Base-by-base conservation (phyloP, 2,329 filamentous ascomycete species). In the Periconia sp. region DNA sequence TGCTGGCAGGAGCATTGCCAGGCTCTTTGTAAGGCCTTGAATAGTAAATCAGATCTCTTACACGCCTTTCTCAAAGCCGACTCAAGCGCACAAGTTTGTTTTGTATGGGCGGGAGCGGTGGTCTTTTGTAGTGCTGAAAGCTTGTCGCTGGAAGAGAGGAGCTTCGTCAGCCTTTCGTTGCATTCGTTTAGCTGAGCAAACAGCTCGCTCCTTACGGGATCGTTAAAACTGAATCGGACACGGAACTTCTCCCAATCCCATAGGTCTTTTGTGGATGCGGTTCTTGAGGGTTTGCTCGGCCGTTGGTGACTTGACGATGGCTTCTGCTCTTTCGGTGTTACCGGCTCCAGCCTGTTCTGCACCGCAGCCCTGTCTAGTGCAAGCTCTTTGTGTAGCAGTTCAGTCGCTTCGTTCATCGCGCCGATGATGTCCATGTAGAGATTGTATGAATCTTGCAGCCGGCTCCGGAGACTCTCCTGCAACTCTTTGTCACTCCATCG, bases 1-100 rank as follows among this genome's bases (percentile, higher is more conserved):
- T 59, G 54, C 49, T 54, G 52, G 50, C 62, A 65, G 2, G 56
- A 56, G 50, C 61, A 65, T 27, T 60, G 46, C 58, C 61, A 64
- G 19, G 62, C 56, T 10, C 54, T 56, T 19, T 60, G 50, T 15
- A 65, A 23, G 8, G 61, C 58, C 45, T 55, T 54, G 30, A 61
- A 63, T 1, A 65, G 51, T 7, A 47, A 33, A 18, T 58, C 52
- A 31, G 62, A 60, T 19, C 57, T 56, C 19, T 52, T 62, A 33
- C 27, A 60, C 1, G 41, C 50, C 30, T 54, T 55, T 30, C 55
- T 59, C 40, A 63, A 54, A 9, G 53, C 47, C 0, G 44, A 45
- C 35, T 58, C 59, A 9, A 62, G 42, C 6, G 27, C 44, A 10
- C 33, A 56, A 1, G 52, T 50, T 58, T 61, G 2, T 37, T 55